Base-by-base conservation (phyloP, 495 filamentous ascomycete species). In the Margaritispora aquatica region DNA sequence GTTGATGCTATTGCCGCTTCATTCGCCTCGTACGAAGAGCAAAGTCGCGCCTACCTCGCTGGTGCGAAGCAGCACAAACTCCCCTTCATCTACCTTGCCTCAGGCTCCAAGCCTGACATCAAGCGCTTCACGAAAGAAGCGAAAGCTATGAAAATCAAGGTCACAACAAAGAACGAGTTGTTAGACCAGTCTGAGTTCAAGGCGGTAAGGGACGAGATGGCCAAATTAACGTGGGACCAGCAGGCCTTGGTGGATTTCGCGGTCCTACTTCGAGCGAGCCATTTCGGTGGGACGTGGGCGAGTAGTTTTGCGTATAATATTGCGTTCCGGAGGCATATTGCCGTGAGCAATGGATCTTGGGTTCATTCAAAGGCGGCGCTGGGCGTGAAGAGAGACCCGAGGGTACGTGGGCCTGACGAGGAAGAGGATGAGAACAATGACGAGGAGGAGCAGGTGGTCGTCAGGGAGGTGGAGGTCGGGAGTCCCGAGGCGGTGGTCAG, bases 181-280 rank as follows among this genome's bases (percentile, higher is more conserved):
- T 63, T 69, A 19, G 48, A 36, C 19, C 29, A 54, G 3, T 5
- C 11, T 4, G 55, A 51, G 2, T 63, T 46, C n/a, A 49, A 48
- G 24, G 13, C 0, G 1, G 73, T 66, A 20, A 50, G 66, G 46
- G 52, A 38, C 23, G 27, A 63, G 26, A 56, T 73, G 10, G 29
- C 66, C 17, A 51, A 10, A 1, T 19, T 74, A 26, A 65, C 63
- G 4, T 71, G 64, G 63, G 68, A 70, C 36, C 74, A 75, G 62
- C 65, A 65, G 23, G 68, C 59, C 0, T 38, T 71, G 27, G 65
- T 77, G 9, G 74, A 77, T 63, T 74, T 67, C 53, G 69, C 70
- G 63, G 63, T 77, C 26, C 64, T 75, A 66, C 60, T 71, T 21
- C 54, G 69, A 17, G 61, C 58, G 2, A 68, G 66, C 23, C 36